A percentile compares a stretch with the other conserved stretches of the same genome.
phyloP scores from a whole-genome alignment of 2,329 filamentous ascomycete genomes.

The Colletotrichum sp. region DNA sequence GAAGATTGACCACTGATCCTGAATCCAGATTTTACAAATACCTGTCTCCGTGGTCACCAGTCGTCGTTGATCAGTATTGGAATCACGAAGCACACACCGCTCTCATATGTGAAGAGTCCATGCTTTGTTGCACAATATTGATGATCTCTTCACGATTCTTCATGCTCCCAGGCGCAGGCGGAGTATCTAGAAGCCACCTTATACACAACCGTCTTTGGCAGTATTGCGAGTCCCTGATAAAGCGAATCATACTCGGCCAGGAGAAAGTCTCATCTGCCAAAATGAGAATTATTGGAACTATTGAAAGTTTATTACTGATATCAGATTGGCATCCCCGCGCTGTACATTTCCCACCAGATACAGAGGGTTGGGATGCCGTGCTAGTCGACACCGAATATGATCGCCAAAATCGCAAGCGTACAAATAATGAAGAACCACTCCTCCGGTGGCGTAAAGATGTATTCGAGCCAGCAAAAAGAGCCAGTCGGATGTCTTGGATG shows the following conservation, averaged over 20 bases:
- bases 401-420: slow-evolving; percentile 19
- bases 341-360: slow-evolving; percentile 25
- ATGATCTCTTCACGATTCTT: slow-evolving; percentile 27
- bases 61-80: background rate
- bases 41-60: background rate
- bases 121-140: slow-evolving; percentile 25
- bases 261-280: slow-evolving; percentile 26
- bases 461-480: slow-evolving; percentile 27
- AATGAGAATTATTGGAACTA: slow-evolving; percentile 22
- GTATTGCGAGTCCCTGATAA: slow-evolving; percentile 25
- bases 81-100: slow-evolving; percentile 14
- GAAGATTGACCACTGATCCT: background rate
- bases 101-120: slow-evolving; percentile 22
- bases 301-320: slow-evolving; percentile 26
- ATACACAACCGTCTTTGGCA: slow-evolving; percentile 25
- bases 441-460: slow-evolving; percentile 29
- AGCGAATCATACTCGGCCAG: slow-evolving; percentile 22
- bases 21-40: slow-evolving; percentile 1
- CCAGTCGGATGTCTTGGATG: slow-evolving; percentile 32
- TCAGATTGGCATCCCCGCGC: slow-evolving; percentile 28
- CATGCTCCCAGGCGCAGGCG: slow-evolving; percentile 24
- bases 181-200: slow-evolving; percentile 23
- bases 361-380: slow-evolving; percentile 25
- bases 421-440: slow-evolving; percentile 24
- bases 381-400: slow-evolving; percentile 25